A percentile compares a stretch with the other conserved stretches of the same genome.
These are phyloP conservation scores for Globisporangium solare DNA, from an alignment of 352 stramenopile species.

Conservation along the genomic window DNA sequence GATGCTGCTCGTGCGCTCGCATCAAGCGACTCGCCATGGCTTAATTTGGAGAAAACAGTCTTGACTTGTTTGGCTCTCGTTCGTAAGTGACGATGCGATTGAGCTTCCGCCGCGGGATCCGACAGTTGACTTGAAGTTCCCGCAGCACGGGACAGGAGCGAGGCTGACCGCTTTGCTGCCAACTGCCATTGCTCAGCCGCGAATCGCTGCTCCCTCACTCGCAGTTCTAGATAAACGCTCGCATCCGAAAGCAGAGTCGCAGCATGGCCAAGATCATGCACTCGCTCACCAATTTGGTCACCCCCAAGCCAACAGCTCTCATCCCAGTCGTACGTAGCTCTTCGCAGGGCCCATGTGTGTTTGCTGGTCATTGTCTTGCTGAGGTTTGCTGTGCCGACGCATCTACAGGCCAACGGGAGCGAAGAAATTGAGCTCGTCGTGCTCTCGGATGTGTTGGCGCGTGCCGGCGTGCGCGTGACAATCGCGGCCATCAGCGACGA, in stretches of 20 bases:
- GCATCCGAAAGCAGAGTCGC: neutral
- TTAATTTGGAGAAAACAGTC: neutral
- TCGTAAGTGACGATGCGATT: neutral
- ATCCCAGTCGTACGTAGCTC: slow-evolving; percentile 40
- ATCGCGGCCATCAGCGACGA: slow-evolving; percentile 39
- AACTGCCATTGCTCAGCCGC: too few species aligned
- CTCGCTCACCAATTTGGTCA: slow-evolving; percentile 52
- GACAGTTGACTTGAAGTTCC: too few species aligned
- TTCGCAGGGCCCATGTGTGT: neutral
- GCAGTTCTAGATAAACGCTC: too few species aligned
- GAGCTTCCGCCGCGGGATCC: neutral
- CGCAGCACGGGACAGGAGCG: too few species aligned
- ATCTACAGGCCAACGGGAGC: slow-evolving; percentile 33
- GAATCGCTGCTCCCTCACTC: too few species aligned
- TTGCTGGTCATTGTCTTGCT: neutral
- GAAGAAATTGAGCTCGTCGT: slow-evolving; percentile 67
- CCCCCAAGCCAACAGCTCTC: slow-evolving; percentile 53
- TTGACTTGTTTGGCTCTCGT: neutral
- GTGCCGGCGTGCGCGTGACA: slow-evolving; percentile 59
- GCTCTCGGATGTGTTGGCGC: slow-evolving; percentile 45
- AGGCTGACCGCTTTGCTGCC: too few species aligned
- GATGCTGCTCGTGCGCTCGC: slow-evolving; percentile 8
- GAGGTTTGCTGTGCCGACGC: neutral
- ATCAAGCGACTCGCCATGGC: slow-evolving; percentile 11
- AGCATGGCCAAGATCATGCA: slow-evolving; percentile 47